Evolutionary conservation across 2,329 filamentous ascomycete species (phyloP).

Genomic region (Colletotrichum sp.): DNA sequence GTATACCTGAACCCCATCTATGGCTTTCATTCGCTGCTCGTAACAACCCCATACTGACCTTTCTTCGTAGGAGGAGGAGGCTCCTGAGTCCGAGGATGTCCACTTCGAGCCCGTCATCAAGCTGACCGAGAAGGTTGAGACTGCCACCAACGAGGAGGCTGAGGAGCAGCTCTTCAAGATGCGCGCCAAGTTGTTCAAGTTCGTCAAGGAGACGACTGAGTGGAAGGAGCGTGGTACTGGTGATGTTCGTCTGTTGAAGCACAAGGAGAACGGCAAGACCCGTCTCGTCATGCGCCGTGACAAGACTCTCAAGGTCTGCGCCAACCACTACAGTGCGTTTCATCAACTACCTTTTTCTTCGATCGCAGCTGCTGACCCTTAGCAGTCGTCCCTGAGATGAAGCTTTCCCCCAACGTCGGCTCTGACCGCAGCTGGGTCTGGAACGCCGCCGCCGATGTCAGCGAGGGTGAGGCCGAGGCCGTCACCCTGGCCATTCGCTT

Average conservation of each 20-base stretch:
- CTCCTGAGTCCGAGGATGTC: constrained; percentile 87
- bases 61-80: constrained; percentile 64
- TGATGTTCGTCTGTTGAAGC: constrained; percentile 95
- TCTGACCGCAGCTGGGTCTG: constrained; percentile 99
- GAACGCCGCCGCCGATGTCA: constrained; percentile 97
- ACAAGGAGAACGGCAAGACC: constrained; percentile 98
- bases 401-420: constrained; percentile 96
- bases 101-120: constrained; percentile 97
- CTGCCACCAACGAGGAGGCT: constrained; percentile 96
- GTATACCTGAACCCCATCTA: constrained; percentile 43
- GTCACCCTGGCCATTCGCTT: constrained; percentile 97
- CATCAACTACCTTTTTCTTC: not conserved
- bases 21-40: not conserved
- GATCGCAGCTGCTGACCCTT: constrained; percentile 24
- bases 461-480: constrained; percentile 96
- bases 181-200: constrained; percentile 99
- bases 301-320: constrained; percentile 99
- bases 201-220: constrained; percentile 87
- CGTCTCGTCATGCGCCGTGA: constrained; percentile 97
- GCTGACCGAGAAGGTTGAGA: constrained; percentile 95
- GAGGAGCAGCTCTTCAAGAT: constrained; percentile 99
- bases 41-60: constrained; percentile 3
- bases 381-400: constrained; percentile 96
- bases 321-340: constrained; percentile 95
- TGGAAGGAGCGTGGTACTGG: constrained; percentile 99